Percentiles rank a stretch among this genome's conserved stretches.
Conservation (phyloP, 2,329 filamentous ascomycete genomes). For the Xylaria polymorpha region DNA sequence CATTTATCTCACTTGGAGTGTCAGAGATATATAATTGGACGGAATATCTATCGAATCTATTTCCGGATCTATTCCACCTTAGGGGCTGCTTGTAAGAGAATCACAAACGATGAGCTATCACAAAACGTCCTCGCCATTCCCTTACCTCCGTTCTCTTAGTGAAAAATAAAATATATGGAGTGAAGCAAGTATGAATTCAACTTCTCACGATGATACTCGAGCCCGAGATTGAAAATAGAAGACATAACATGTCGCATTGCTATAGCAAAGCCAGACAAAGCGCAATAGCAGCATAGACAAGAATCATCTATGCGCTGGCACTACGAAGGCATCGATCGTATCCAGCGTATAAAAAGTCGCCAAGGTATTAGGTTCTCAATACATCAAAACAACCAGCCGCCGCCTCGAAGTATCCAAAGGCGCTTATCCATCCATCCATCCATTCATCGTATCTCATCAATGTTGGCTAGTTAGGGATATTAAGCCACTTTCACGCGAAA, state of each 20-base stretch:
- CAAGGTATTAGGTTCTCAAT: slow-evolving; percentile 12
- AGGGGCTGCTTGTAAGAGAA: background rate
- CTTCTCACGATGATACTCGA: background rate
- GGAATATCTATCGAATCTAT: background rate
- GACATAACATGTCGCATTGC: background rate
- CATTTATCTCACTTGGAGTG: no score
- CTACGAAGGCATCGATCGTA: slow-evolving; percentile 5
- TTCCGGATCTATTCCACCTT: background rate
- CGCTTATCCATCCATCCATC: slow-evolving; percentile 8
- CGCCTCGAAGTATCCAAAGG: slow-evolving; percentile 15
- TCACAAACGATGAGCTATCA: background rate
- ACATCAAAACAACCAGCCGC: slow-evolving; percentile 21
- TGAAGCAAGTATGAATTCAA: background rate
- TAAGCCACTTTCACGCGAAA: slow-evolving; percentile 7
- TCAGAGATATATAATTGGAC: no score
- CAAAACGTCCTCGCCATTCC: background rate
- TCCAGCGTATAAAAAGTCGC: background rate
- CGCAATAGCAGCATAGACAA: background rate
- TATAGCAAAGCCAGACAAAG: background rate
- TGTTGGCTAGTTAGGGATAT: slow-evolving; percentile 12
- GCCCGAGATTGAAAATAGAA: background rate
- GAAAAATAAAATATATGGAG: background rate
- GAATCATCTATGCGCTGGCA: slow-evolving; percentile 12
- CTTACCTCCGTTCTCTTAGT: background rate
- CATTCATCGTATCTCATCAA: slow-evolving; percentile 29